Percentiles rank a stretch among this genome's conserved stretches.
Conservation (phyloP, 23 red algal genomes). For the Cyanidioschyzon merolae region DNA sequence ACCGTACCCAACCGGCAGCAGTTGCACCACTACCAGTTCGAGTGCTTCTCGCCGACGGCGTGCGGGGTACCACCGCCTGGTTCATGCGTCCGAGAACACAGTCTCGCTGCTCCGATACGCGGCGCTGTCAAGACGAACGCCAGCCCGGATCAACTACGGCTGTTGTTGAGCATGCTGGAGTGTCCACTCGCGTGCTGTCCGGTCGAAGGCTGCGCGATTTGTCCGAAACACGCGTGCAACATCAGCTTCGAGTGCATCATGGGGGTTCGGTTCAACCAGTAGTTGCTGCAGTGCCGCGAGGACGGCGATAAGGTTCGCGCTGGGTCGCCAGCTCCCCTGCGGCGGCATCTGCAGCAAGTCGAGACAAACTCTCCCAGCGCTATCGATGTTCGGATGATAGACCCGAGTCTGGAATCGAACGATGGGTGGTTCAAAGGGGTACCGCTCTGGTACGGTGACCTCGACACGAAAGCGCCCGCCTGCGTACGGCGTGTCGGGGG, state of each 20-base stretch:
- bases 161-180: conserved; percentile 28
- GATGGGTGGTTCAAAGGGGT: conserved; percentile 74
- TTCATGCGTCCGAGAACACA: too few species aligned
- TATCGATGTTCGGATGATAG: conserved; percentile 96
- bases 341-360: conserved; percentile 85
- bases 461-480: conserved; percentile 62
- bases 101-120: too few species aligned
- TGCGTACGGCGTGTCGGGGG: conserved; percentile 56
- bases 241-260: conserved; percentile 82
- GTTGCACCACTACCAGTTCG: too few species aligned
- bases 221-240: conserved; percentile 54
- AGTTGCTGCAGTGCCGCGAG: conserved; percentile 66
- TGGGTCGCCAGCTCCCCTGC: conserved; percentile 77
- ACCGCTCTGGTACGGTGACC: conserved; percentile 45
- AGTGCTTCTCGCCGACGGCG: too few species aligned
- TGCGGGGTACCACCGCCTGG: too few species aligned
- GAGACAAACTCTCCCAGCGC: conserved; percentile 66
- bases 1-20: too few species aligned
- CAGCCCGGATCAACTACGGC: too few species aligned
- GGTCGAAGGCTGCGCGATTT: conserved; percentile 29
- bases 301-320: conserved; percentile 47
- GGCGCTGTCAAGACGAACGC: too few species aligned
- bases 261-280: conserved; percentile 52
- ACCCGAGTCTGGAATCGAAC: conserved; percentile 74
- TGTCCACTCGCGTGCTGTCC: conserved; percentile 36